Evolutionary conservation across 169 alveolate genomes (phyloP), one percentile per base, ranked within the genome.

Genomic region (Plasmodium blacklocki): DNA sequence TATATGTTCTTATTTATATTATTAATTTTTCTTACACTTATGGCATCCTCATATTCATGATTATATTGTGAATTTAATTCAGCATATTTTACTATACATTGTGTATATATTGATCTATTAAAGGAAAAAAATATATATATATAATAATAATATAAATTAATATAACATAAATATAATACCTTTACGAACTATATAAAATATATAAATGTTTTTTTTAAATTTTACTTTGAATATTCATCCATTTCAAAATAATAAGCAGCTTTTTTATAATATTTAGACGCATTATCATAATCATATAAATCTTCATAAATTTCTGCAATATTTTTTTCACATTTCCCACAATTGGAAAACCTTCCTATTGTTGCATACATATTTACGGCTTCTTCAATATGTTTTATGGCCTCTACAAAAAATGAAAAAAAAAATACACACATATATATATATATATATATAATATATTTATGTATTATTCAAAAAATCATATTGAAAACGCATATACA

Each of bases 161-260:
- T 26, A 26, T 26, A 26, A 26, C 2, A 26, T 26, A 26, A 26
- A 26, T 26, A 26, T 26, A 26, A 26, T 26, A 26, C 4, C 18
- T n/a, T 19, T 18, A 62, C 19, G 26, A 14, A 56, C 9, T 7
- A 12, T 12, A 14, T 4, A 54, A 9, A 54, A 54, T 7, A 6
- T n/a, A 26, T 26, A 26, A 0, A 26, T 26, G 39, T 26, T 26
- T 26, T 1, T 26, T 26, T 26, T 68, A 29, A 26, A 29, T 21
- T 50, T 64, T 71, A 67, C 89, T 74, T 75, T 58, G 80, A 62
- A 56, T 70, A 89, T 56, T 89, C 93, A 52, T 89, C 93, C 93
- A 89, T 78, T 64, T 89, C 93, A 75, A 78, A 89, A 70, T 73
- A 68, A 54, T 89, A 76, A 0, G 93, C 93, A 6, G 93, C 93